Conservation (phyloP, 306 rosid species). For the Pachyrhizus erosus region DNA sequence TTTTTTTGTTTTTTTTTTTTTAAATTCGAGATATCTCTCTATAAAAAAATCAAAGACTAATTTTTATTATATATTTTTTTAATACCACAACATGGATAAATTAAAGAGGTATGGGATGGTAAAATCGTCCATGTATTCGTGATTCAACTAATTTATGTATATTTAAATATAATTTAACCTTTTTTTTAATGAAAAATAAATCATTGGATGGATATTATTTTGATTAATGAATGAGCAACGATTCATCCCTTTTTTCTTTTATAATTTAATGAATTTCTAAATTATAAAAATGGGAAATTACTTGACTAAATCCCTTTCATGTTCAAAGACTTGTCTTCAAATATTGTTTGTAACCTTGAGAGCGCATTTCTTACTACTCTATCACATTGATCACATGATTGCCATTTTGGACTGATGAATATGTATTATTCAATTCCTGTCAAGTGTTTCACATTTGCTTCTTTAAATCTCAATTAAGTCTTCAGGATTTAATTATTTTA, state of each 20-base stretch:
- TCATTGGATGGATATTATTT: neutral
- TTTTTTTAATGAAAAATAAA: neutral
- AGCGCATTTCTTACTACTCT: neutral
- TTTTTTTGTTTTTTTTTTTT: no score
- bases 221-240: neutral
- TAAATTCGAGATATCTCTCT: no score
- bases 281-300: neutral
- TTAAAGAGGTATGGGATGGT: neutral
- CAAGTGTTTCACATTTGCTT: neutral
- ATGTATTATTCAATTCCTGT: neutral
- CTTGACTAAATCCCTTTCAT: neutral
- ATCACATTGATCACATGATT: neutral
- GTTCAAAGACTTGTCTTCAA: neutral
- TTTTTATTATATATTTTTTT: no score
- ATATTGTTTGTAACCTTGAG: conserved; percentile 8
- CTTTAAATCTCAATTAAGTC: neutral
- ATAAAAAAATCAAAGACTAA: no score
- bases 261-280: neutral
- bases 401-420: neutral
- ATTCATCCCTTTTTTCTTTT: neutral
- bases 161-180: neutral
- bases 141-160: neutral
- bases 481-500: neutral
- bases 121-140: neutral
- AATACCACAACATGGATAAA: no score